Evolutionary conservation across 2,329 filamentous ascomycete genomes (phyloP).

Genomic region (Clarireedia sp.): DNA sequence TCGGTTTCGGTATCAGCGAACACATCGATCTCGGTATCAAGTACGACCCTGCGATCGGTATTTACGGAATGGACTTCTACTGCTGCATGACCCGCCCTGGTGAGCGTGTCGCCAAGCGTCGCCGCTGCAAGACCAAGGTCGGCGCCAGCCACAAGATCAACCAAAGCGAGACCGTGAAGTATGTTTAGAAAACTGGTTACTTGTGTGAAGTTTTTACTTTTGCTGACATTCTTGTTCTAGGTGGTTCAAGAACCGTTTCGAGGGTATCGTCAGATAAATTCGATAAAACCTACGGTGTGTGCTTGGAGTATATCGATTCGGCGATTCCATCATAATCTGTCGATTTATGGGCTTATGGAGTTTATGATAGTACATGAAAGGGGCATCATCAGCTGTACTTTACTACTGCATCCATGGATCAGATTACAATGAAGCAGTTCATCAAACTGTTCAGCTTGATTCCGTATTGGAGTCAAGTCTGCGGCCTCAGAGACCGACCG

Average conservation of each 20-base stretch:
- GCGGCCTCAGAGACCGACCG: constrained; percentile 69
- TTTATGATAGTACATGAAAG: constrained; percentile 20
- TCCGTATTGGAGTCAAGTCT: constrained; percentile 46
- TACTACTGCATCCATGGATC: constrained; percentile 26
- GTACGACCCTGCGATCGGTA: constrained; percentile 97
- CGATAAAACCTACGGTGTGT: constrained; percentile 2
- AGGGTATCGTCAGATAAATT: constrained; percentile 90
- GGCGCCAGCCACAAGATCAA: constrained; percentile 88
- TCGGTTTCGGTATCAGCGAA: constrained; percentile 99
- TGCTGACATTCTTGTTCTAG: constrained; percentile 8
- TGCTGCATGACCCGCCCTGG: constrained; percentile 99
- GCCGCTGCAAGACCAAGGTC: constrained; percentile 79
- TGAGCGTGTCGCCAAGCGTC: constrained; percentile 93
- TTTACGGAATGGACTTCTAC: constrained; percentile 99
- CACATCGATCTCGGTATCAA: constrained; percentile 99
- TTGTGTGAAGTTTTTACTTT: background rate
- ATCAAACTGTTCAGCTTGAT: constrained; percentile 40
- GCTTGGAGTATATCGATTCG: constrained; percentile 8
- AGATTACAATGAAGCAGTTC: constrained; percentile 36
- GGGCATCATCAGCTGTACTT: constrained; percentile 25
- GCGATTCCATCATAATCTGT: constrained; percentile 6
- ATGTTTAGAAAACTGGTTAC: background rate
- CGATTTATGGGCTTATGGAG: constrained; percentile 22
- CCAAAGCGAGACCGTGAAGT: constrained; percentile 87
- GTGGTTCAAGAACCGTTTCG: constrained; percentile 68